Conservation (phyloP, 1,284 basidiomycete species). For the Cerioporus squamosus region DNA sequence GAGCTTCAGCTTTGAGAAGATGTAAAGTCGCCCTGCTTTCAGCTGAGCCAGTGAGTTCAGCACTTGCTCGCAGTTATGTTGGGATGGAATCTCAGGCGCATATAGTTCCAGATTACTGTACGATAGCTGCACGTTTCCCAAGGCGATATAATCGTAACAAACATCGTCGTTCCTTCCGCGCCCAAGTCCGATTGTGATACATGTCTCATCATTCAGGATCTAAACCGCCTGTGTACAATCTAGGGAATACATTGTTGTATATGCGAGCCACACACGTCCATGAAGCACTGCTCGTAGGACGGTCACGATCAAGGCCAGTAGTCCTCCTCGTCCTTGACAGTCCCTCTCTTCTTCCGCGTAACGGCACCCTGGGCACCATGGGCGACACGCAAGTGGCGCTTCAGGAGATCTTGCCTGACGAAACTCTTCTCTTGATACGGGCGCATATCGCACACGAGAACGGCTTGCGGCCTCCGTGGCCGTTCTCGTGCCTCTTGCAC, state of each 20-base stretch:
- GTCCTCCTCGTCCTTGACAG: constrained; percentile 15
- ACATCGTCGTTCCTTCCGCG: no score
- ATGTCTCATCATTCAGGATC: no score
- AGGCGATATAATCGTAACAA: no score
- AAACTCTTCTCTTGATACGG: constrained; percentile 49
- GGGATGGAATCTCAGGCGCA: no score
- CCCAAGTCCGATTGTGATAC: no score
- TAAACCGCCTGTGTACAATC: no score
- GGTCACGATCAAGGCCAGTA: constrained; percentile 21
- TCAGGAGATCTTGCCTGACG: constrained; percentile 66
- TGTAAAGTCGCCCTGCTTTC: neutral
- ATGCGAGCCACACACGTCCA: neutral
- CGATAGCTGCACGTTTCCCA: no score
- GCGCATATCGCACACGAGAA: constrained; percentile 59
- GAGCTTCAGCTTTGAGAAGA: constrained; percentile 15
- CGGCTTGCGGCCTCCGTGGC: constrained; percentile 61
- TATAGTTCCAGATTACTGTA: no score
- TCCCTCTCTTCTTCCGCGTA: constrained; percentile 24
- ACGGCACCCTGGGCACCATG: constrained; percentile 42
- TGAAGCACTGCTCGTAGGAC: neutral
- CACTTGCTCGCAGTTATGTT: no score
- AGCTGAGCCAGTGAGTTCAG: neutral
- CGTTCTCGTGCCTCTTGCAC: constrained; percentile 71
- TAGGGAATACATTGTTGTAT: neutral
- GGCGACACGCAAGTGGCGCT: constrained; percentile 59